Conservation (phyloP, 495 filamentous ascomycete species). For the Copromyces sp. region DNA sequence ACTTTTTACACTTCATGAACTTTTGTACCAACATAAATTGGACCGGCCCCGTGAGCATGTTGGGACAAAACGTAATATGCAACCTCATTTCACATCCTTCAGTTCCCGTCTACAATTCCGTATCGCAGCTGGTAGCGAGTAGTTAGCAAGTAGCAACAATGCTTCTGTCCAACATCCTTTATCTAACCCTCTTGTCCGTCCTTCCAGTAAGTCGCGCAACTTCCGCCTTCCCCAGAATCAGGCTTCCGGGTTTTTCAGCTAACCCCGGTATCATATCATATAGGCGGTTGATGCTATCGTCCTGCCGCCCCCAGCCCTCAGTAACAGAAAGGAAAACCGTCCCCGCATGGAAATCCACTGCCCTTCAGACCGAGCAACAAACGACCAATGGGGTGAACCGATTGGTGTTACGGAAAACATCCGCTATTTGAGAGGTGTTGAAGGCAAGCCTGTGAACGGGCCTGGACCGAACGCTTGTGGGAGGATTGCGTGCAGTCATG, state of each 20-base stretch:
- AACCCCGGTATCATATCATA: not conserved
- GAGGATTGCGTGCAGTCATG: not conserved
- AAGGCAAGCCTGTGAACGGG: not conserved
- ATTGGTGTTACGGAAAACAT: not conserved
- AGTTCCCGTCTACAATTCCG: not conserved
- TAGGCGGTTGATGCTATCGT: not conserved
- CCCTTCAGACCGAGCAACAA: not conserved
- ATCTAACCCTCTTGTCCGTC: not conserved
- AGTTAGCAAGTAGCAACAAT: not conserved
- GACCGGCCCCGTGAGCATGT: not conserved
- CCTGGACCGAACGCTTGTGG: not conserved
- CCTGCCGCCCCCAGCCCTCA: not conserved
- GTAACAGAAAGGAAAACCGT: not conserved
- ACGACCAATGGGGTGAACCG: not conserved
- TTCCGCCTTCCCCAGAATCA: not conserved
- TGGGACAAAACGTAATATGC: not conserved
- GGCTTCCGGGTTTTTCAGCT: not conserved
- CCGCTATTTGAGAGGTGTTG: not conserved
- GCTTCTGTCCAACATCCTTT: not conserved
- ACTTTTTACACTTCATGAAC: not conserved
- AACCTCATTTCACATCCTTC: not conserved
- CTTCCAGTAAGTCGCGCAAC: not conserved
- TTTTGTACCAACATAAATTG: not conserved
- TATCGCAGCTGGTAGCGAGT: not conserved
- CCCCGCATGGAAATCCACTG: not conserved